Conservation (phyloP, 352 stramenopile species). For the Phytophthora tentaculata region DNA sequence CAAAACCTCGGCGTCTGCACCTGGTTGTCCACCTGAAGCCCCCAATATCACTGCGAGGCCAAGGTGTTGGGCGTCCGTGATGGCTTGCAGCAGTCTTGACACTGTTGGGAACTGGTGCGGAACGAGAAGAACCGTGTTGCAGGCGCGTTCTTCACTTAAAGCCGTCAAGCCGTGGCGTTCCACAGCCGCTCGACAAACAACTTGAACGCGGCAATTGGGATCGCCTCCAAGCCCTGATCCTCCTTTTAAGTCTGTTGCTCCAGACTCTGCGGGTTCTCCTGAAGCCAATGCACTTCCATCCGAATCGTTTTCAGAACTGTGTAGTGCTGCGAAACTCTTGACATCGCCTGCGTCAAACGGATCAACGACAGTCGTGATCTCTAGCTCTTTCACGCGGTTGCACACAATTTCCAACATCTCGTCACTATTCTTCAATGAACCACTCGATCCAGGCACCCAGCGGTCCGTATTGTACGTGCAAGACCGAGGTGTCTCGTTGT, state of each 20-base stretch:
- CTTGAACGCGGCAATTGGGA: slow-evolving; percentile 53
- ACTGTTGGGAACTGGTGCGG: slow-evolving; percentile 64
- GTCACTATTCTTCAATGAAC: slow-evolving; percentile 58
- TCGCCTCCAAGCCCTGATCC: slow-evolving; percentile 41
- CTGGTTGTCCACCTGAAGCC: slow-evolving; percentile 36
- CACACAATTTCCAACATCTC: slow-evolving; percentile 68
- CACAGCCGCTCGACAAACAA: slow-evolving; percentile 49
- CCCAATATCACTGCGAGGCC: slow-evolving; percentile 63
- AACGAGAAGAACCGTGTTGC: slow-evolving; percentile 66
- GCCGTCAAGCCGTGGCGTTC: slow-evolving; percentile 45
- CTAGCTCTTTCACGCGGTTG: slow-evolving; percentile 55
- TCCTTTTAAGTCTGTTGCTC: slow-evolving; percentile 11
- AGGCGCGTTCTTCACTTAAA: slow-evolving; percentile 60
- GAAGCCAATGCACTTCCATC: slow-evolving; percentile 3
- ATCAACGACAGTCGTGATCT: slow-evolving; percentile 63
- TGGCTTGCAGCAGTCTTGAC: slow-evolving; percentile 45
- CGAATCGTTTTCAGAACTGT: slow-evolving; percentile 52
- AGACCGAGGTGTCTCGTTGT: slow-evolving; percentile 11
- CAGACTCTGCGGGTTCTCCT: slow-evolving; percentile 14
- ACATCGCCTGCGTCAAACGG: slow-evolving; percentile 66
- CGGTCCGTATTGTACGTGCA: slow-evolving; percentile 76
- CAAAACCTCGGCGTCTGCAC: slow-evolving; percentile 48
- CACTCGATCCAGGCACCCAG: slow-evolving; percentile 59
- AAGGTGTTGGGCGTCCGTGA: slow-evolving; percentile 56
- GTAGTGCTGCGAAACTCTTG: slow-evolving; percentile 56